phyloP scores from a whole-genome alignment of 2,329 filamentous ascomycete species.

The Bipolaris cookei region DNA sequence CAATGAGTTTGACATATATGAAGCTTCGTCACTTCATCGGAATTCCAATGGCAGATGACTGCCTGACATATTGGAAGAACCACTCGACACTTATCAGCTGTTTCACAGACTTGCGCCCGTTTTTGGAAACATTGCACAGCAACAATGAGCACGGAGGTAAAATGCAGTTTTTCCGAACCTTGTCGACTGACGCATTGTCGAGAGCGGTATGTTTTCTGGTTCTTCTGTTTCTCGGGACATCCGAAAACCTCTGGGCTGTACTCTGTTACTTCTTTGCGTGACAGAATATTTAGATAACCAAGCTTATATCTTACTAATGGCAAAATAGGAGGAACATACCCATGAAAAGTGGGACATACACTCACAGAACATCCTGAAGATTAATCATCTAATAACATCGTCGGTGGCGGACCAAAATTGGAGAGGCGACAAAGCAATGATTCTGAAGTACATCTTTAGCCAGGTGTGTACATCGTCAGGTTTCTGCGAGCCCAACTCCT shows the following conservation, averaged over 20 bases:
- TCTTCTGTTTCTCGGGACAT: neutral
- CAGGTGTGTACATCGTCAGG: conserved; percentile 1
- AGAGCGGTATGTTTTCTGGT: neutral
- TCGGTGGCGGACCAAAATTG: neutral
- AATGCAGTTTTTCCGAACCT: conserved; percentile 19
- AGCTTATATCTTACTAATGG: neutral
- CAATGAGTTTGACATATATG: conserved; percentile 25
- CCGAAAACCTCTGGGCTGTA: neutral
- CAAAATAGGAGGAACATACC: neutral
- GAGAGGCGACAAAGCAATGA: neutral
- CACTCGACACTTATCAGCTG: conserved; percentile 30
- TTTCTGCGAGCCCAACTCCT: conserved; percentile 16
- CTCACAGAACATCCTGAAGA: conserved; percentile 32
- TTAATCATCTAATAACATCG: conserved; percentile 37
- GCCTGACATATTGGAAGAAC: conserved; percentile 32
- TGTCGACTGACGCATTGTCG: neutral
- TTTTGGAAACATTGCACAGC: conserved; percentile 26
- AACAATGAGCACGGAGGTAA: neutral
- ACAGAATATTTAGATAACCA: neutral
- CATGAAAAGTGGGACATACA: conserved; percentile 23
- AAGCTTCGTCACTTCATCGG: conserved; percentile 16
- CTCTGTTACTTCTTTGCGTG: too few species aligned
- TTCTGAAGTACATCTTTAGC: neutral
- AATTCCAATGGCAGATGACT: conserved; percentile 20
- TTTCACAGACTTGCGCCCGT: conserved; percentile 38